phyloP scores from a whole-genome alignment of 1,139 yeast genomes.

The Taphrina wiesneri region DNA sequence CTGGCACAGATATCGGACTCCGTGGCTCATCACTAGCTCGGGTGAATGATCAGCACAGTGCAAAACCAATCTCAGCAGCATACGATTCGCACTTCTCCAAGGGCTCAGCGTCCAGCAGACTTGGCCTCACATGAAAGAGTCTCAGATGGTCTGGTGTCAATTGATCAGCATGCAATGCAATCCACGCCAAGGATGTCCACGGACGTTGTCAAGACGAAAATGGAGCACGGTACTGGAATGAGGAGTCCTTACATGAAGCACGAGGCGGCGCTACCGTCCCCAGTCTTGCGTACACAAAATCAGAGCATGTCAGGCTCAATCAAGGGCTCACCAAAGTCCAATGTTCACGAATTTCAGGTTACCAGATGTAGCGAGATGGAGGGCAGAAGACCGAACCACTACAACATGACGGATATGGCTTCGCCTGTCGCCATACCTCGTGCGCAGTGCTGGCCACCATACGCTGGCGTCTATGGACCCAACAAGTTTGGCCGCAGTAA shows the following conservation, averaged over 20 bases:
- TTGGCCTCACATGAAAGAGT: not conserved
- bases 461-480: not conserved
- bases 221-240: not conserved
- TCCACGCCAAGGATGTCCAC: not conserved
- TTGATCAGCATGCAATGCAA: not conserved
- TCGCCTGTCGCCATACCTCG: not conserved
- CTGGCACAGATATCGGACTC: not conserved
- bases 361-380: not conserved
- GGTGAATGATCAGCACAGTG: slow-evolving; percentile 2
- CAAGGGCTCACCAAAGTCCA: not conserved
- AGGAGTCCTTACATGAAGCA: not conserved
- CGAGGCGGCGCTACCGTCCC: not conserved
- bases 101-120: not conserved
- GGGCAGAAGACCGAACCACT: not conserved
- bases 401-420: not conserved
- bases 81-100: not conserved
- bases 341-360: not conserved
- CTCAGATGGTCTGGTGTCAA: not conserved
- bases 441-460: slow-evolving; percentile 1
- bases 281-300: not conserved
- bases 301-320: not conserved
- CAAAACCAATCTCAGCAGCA: not conserved
- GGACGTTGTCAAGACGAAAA: not conserved
- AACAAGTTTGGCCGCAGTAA: not conserved
- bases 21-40: not conserved